Conservation (phyloP, 2,329 filamentous ascomycete species). For the Ophiosphaerella korrae region DNA sequence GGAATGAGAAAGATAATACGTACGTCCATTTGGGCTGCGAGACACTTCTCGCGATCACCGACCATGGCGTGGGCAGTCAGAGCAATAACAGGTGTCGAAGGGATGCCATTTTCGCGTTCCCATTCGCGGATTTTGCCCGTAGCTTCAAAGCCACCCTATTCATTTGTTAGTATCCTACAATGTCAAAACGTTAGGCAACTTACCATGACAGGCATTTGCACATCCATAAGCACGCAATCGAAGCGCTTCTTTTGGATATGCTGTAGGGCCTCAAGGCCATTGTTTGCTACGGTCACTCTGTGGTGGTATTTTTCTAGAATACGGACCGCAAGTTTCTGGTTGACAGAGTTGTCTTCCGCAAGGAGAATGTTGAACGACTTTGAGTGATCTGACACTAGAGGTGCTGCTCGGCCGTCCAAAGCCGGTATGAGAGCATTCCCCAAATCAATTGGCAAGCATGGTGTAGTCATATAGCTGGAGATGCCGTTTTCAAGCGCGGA, state of each 20-base stretch:
- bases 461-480: slow-evolving; percentile 98
- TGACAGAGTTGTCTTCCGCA: slow-evolving; percentile 96
- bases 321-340: slow-evolving; percentile 93
- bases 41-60: slow-evolving; percentile 96
- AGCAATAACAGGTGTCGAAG: slow-evolving; percentile 92
- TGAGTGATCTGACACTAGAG: slow-evolving; percentile 88
- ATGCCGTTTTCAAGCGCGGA: slow-evolving; percentile 93
- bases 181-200: slow-evolving; percentile 36
- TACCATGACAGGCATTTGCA: slow-evolving; percentile 99
- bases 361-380: slow-evolving; percentile 94
- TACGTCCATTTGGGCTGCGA: slow-evolving; percentile 94
- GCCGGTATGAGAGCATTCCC: slow-evolving; percentile 96
- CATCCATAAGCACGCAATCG: slow-evolving; percentile 98
- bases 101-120: slow-evolving; percentile 78
- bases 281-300: slow-evolving; percentile 89
- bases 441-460: slow-evolving; percentile 90
- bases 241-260: slow-evolving; percentile 91
- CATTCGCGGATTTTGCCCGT: slow-evolving; percentile 96
- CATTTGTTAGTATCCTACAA: not conserved
- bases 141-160: slow-evolving; percentile 89
- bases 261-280: slow-evolving; percentile 90
- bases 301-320: slow-evolving; percentile 97
- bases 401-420: slow-evolving; percentile 88
- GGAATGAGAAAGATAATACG: slow-evolving; percentile 11
- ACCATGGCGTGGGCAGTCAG: slow-evolving; percentile 98